Base-by-base conservation (phyloP, 306 rosid species). In the Betula pendula region DNA sequence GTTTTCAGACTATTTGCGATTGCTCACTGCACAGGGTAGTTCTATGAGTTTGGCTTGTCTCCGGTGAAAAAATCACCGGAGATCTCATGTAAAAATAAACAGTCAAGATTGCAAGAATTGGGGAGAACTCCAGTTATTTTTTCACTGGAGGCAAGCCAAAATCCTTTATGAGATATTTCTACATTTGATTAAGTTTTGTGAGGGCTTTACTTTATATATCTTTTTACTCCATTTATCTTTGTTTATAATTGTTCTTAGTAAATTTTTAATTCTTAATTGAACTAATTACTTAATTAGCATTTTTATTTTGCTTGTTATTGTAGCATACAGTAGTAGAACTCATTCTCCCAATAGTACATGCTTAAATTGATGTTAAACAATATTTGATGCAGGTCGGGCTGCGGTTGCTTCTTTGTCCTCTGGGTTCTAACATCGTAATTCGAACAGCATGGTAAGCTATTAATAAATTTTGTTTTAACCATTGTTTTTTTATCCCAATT, bases 361-460 rank as follows among this genome's bases (percentile, higher is more conserved):
- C 51, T 76, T 50, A 63, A 22, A 19, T 69, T 77, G 76, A 70
- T 67, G 59, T 77, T 22, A 75, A 55, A 45, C 42, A 56, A 22
- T 44, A 42, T 75, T 42, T 79, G 77, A 29, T 83, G 83, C 85
- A 92, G 96, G 96, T 89, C 38, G 98, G 97, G 63, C 85, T 95
- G 82, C 90, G 88, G 67, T 81, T 92, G 80, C 97, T 95, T 22
- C 97, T 92, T 22, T 89, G 75, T 70, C 98, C 97, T 82, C 80
- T 90, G 47, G 91, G 96, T 75, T 89, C 96, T 50, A 89, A 92
- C 78, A 71, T 90, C 77, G 91, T 94, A 31, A 43, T 89, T 68
- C 90, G 98, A 48, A 95, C 98, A 1, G 96, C 98, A 60, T 95
- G 97, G 97, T 91, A 44, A 82, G 88, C 83, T 38, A 20, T 43